phyloP scores from a whole-genome alignment of 2,329 filamentous ascomycete genomes.

The Paecilomyces fulvus region DNA sequence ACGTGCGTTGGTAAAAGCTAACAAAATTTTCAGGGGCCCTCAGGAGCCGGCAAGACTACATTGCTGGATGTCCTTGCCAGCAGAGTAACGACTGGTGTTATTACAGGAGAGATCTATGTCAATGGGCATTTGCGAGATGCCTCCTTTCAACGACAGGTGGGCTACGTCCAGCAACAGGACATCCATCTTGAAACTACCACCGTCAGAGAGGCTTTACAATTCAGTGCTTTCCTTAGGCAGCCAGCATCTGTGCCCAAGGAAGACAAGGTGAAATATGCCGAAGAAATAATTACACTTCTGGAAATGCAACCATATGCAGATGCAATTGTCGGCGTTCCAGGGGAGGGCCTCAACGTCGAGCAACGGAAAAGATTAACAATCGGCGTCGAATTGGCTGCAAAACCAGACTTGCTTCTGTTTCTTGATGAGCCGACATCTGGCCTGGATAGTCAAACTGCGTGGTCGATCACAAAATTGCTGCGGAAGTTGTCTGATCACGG shows the following conservation, averaged over 20 bases:
- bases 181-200: conserved; percentile 76
- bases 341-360: conserved; percentile 62
- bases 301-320: conserved; percentile 88
- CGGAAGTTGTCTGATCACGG: conserved; percentile 84
- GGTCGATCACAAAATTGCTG: conserved; percentile 80
- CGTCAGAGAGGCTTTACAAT: conserved; percentile 78
- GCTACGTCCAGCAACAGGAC: conserved; percentile 90
- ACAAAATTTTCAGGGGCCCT: conserved; percentile 47
- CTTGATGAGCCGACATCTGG: conserved; percentile 93
- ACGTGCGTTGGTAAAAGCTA: too few relatives aligned
- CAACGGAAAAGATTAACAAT: conserved; percentile 75
- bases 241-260: conserved; percentile 59
- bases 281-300: conserved; percentile 81
- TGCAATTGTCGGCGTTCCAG: conserved; percentile 84
- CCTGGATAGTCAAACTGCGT: conserved; percentile 86
- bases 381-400: conserved; percentile 90
- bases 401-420: conserved; percentile 81
- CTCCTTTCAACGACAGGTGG: conserved; percentile 85
- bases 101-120: conserved; percentile 79
- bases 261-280: conserved; percentile 81
- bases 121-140: conserved; percentile 65
- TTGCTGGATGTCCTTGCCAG: conserved; percentile 78
- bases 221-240: conserved; percentile 78
- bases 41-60: conserved; percentile 86
- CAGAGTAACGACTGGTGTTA: conserved; percentile 83